Evolutionary conservation across 768 basidiomycete genomes (phyloP).

Genomic region (Lactifluus subvellereus): DNA sequence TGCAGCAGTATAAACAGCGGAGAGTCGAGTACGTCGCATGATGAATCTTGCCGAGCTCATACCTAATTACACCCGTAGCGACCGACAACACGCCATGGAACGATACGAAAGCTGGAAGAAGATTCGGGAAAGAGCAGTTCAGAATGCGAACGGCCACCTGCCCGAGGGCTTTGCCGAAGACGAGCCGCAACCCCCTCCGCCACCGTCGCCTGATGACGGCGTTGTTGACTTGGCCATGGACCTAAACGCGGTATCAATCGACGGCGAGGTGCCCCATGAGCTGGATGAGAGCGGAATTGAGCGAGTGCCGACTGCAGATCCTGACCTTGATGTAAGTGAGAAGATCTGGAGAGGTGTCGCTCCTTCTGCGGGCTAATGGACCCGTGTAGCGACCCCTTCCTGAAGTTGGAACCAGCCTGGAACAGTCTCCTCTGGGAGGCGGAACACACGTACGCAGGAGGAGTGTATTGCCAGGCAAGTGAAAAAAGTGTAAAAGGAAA

Average conservation of each 20-base stretch:
- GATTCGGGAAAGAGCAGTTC: slow-evolving; percentile 68
- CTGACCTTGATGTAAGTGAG: slow-evolving; percentile 72
- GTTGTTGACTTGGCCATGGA: slow-evolving; percentile 88
- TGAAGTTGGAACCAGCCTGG: slow-evolving; percentile 52
- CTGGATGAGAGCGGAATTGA: slow-evolving; percentile 80
- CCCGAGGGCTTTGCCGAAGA: slow-evolving; percentile 67
- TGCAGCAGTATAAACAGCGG: slow-evolving; percentile 88
- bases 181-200: slow-evolving; percentile 68
- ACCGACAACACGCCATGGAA: slow-evolving; percentile 76
- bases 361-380: slow-evolving; percentile 19
- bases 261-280: slow-evolving; percentile 56
- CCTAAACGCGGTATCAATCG: slow-evolving; percentile 76
- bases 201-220: slow-evolving; percentile 73
- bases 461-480: slow-evolving; percentile 82
- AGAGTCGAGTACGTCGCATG: slow-evolving; percentile 56
- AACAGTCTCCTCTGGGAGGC: slow-evolving; percentile 45
- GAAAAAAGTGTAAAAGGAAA: not conserved
- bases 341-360: slow-evolving; percentile 26
- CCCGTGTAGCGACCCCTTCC: slow-evolving; percentile 55
- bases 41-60: not conserved
- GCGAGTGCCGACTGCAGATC: slow-evolving; percentile 88
- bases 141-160: slow-evolving; percentile 64
- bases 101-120: slow-evolving; percentile 90
- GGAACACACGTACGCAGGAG: slow-evolving; percentile 88
- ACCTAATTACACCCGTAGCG: slow-evolving; percentile 42